phyloP scores from a whole-genome alignment of 768 basidiomycete genomes.

The Naganishia antarctica region DNA sequence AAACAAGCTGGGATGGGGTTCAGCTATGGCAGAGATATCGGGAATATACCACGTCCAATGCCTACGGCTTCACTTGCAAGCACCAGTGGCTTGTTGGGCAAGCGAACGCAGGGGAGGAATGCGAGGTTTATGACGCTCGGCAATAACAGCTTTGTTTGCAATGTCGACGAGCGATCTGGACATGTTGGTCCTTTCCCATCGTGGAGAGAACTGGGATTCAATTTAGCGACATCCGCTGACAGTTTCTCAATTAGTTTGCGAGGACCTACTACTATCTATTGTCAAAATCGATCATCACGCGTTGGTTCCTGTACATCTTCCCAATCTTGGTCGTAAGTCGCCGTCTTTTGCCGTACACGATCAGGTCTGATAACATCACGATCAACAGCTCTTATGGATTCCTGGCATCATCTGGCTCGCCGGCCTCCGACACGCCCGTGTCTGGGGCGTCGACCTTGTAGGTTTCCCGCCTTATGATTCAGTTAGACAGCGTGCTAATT shows the following conservation, averaged over 20 bases:
- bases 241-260: conserved; percentile 53
- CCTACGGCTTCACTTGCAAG: conserved; percentile 2
- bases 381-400: conserved; percentile 47
- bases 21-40: background rate
- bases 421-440: conserved; percentile 54
- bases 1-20: background rate
- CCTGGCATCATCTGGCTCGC: conserved; percentile 62
- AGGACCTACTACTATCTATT: conserved; percentile 69
- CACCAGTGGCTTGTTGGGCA: background rate
- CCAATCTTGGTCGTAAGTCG: conserved; percentile 58
- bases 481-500: conserved; percentile 53
- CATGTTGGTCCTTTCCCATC: background rate
- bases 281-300: conserved; percentile 68
- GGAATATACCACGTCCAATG: background rate
- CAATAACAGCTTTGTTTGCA: background rate
- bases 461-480: conserved; percentile 25
- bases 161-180: conserved; percentile 6
- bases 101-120: background rate
- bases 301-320: conserved; percentile 70
- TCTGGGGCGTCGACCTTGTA: conserved; percentile 51
- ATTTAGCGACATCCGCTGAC: background rate
- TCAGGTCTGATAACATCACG: background rate
- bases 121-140: background rate
- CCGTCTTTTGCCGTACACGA: too few relatives aligned
- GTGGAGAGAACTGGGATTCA: background rate